These are phyloP conservation scores for Erodium moschatum DNA, from an alignment of 441 rosid genomes.

Conservation along the genomic window DNA sequence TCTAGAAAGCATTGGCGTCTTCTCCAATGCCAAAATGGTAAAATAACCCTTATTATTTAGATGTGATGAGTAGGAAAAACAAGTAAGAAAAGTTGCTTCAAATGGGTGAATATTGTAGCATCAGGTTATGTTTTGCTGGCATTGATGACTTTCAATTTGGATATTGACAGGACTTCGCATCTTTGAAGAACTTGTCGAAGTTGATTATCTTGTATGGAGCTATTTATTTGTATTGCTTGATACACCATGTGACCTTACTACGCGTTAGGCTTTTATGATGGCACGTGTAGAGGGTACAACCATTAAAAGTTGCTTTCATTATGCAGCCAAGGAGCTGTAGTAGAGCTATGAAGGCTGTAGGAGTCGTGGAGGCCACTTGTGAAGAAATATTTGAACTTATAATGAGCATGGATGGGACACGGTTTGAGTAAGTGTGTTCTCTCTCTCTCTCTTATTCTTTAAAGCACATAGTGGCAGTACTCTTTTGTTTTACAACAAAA, in stretches of 20 bases:
- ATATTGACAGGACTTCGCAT: slow-evolving; percentile 83
- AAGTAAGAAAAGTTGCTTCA: not conserved
- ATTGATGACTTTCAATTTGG: slow-evolving; percentile 17
- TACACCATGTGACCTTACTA: slow-evolving; percentile 18
- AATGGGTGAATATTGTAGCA: not conserved
- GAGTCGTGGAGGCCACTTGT: slow-evolving; percentile 94
- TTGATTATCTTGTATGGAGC: slow-evolving; percentile 87
- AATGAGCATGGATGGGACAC: slow-evolving; percentile 99
- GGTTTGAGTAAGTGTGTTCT: slow-evolving; percentile 81
- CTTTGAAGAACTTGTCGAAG: slow-evolving; percentile 99
- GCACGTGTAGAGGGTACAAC: slow-evolving; percentile 6
- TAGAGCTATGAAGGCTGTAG: slow-evolving; percentile 99
- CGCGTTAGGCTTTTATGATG: slow-evolving; percentile 22
- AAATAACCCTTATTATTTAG: not conserved
- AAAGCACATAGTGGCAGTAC: not conserved
- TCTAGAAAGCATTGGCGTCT: slow-evolving; percentile 98
- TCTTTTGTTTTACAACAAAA: not conserved
- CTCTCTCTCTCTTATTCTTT: slow-evolving; percentile 13
- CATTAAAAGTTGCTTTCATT: slow-evolving; percentile 25
- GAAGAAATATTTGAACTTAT: slow-evolving; percentile 96
- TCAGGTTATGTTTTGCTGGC: slow-evolving; percentile 14
- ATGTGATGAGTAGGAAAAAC: not conserved
- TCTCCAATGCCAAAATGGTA: slow-evolving; percentile 98
- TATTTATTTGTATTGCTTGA: slow-evolving; percentile 17
- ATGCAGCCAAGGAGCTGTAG: slow-evolving; percentile 99